These are phyloP conservation scores for Carex littledalei DNA, from an alignment of 176 grass and related monocot species.

Conservation along the genomic window DNA sequence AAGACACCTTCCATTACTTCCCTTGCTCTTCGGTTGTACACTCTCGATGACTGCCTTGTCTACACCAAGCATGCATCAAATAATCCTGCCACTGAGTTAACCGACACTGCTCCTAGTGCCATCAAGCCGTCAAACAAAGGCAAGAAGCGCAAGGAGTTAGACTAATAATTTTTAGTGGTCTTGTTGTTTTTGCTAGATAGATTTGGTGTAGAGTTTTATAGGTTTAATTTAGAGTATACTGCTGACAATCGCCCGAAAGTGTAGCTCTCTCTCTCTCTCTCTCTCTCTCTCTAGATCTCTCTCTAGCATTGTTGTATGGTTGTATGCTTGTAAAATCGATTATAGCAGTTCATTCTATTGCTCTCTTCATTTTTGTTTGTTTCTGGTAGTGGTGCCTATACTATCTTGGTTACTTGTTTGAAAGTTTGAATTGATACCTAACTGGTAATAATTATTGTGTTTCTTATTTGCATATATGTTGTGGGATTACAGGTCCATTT, in stretches of 20 bases:
- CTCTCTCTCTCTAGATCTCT: not conserved
- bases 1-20: constrained; percentile 76
- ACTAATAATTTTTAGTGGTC: constrained; percentile 6
- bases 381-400: not conserved
- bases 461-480: not conserved
- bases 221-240: constrained; percentile 25
- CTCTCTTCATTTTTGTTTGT: not conserved
- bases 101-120: not conserved
- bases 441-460: not conserved
- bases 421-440: not conserved
- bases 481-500: not conserved
- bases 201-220: constrained; percentile 17
- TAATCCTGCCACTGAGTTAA: not conserved
- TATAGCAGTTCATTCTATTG: not conserved
- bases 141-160: constrained; percentile 41
- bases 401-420: not conserved
- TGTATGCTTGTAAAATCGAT: constrained; percentile 8
- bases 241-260: not conserved
- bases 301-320: constrained; percentile 15
- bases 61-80: constrained; percentile 43
- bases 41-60: constrained; percentile 77
- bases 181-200: constrained; percentile 9
- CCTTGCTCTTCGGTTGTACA: constrained; percentile 67
- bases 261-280: not conserved
- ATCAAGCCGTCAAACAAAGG: constrained; percentile 27